Base-by-base conservation (phyloP, 2,329 filamentous ascomycete species). In the Fusarium sp. region DNA sequence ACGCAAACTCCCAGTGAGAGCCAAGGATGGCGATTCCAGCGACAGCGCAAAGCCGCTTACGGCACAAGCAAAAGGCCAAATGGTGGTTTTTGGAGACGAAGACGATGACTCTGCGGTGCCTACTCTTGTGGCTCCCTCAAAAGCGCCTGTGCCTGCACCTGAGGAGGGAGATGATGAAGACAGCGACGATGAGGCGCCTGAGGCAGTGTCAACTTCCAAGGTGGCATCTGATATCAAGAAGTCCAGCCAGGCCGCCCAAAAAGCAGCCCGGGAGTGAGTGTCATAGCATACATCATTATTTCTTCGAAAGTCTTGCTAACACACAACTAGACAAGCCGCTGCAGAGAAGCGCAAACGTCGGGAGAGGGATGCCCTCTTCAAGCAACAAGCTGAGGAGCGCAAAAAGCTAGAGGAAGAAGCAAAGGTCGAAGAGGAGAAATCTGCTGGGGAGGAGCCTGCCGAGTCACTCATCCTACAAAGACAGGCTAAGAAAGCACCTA, bases 141-240 rank as follows among this genome's bases (percentile, higher is more conserved):
- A 70, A 50, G 38, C 65, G 9, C 49, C 36, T 26, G 58, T 53
- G 8, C 48, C 53, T 11, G 63, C 65, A 13, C 52, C 65, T 2
- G 70, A 73, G 13, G 67, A 72, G 5, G 74, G 77, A 4, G 75
- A 76, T 2, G 76, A 78, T 4, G 74, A 77, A 2, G 78, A 79
- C 10, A 80, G 80, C 38, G 82, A 84, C 39, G 83, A 86, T 48
- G 84, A 82, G 43, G 84, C 84, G 0, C 85, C 85, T 8, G 85
- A 87, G 72, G 84, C 82, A 4, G 79, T 87, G n/a, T 86, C 85
- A 1, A 83, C 83, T 1, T 72, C 75, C 11, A 77, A 78, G 43
- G 82, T 80, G 4, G 83, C 82, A 1, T 78, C 76, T 12, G 76
- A 81, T 56, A 75, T 78, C 22, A 78, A 80, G 58, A 78, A 81